phyloP scores from a whole-genome alignment of 2,329 filamentous ascomycete species.

The Chaetoscypha palmicola region DNA sequence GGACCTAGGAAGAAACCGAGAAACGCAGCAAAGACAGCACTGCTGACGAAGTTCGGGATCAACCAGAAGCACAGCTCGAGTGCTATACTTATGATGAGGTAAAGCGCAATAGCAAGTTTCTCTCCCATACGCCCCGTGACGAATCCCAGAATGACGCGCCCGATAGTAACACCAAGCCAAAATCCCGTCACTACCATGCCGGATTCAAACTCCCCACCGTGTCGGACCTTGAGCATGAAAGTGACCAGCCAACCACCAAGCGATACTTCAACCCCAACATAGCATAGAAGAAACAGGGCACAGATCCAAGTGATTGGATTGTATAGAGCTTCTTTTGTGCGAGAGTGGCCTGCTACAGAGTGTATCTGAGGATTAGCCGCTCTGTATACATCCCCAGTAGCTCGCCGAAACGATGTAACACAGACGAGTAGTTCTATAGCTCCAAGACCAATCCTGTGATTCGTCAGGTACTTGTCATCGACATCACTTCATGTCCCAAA shows the following conservation, averaged over 20 bases:
- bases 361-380: constrained; percentile 41
- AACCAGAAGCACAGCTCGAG: constrained; percentile 75
- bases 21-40: constrained; percentile 62
- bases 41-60: constrained; percentile 67
- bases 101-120: constrained; percentile 56
- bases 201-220: constrained; percentile 61
- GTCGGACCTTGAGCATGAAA: constrained; percentile 64
- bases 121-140: constrained; percentile 70
- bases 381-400: constrained; percentile 51
- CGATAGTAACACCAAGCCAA: constrained; percentile 76
- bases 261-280: constrained; percentile 70
- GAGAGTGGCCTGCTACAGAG: constrained; percentile 8
- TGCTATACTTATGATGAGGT: constrained; percentile 56
- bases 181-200: constrained; percentile 76
- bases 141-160: constrained; percentile 68
- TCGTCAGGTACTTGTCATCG: neutral
- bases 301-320: constrained; percentile 62
- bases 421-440: constrained; percentile 48
- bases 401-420: constrained; percentile 53
- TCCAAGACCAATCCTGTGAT: constrained; percentile 43
- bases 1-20: constrained; percentile 78
- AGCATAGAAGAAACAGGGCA: constrained; percentile 67
- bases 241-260: constrained; percentile 75
- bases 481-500: no score
- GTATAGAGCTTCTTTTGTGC: constrained; percentile 31